These are phyloP conservation scores for Fusarium scirpi DNA, from an alignment of 2,329 filamentous ascomycete genomes.

Conservation along the genomic window DNA sequence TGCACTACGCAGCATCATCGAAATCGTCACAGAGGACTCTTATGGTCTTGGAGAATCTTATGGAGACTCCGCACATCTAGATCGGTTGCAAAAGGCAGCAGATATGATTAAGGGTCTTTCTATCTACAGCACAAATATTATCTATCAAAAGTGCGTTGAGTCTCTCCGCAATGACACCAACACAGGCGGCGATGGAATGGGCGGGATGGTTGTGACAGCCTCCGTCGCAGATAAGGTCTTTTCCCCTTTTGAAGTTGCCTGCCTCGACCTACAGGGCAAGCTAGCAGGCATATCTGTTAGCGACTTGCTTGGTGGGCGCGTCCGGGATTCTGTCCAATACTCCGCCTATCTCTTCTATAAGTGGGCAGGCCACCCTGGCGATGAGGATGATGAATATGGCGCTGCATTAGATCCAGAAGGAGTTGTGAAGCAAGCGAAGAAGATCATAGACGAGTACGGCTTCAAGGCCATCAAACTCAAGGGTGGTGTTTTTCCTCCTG, in stretches of 20 bases:
- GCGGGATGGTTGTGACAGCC: slow-evolving; percentile 58
- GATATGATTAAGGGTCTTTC: slow-evolving; percentile 48
- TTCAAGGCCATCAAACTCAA: slow-evolving; percentile 60
- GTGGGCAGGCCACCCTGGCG: slow-evolving; percentile 56
- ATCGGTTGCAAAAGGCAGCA: slow-evolving; percentile 51
- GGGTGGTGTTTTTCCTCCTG: slow-evolving; percentile 56
- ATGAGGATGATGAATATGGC: slow-evolving; percentile 56
- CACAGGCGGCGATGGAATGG: slow-evolving; percentile 69
- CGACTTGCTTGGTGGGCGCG: slow-evolving; percentile 55
- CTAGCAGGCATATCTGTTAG: slow-evolving; percentile 54
- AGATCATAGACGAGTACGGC: slow-evolving; percentile 57
- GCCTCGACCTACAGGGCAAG: slow-evolving; percentile 58
- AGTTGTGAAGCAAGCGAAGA: slow-evolving; percentile 52
- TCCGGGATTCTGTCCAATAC: slow-evolving; percentile 56
- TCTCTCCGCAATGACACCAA: slow-evolving; percentile 68
- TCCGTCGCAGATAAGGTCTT: slow-evolving; percentile 57
- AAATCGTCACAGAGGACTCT: slow-evolving; percentile 51
- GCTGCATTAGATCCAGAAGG: slow-evolving; percentile 52
- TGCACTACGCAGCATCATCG: slow-evolving; percentile 57
- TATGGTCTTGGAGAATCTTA: slow-evolving; percentile 58
- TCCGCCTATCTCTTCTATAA: slow-evolving; percentile 60
- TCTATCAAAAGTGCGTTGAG: slow-evolving; percentile 86
- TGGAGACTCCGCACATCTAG: slow-evolving; percentile 54
- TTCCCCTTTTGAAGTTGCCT: slow-evolving; percentile 58
- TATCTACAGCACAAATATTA: slow-evolving; percentile 77